These are phyloP conservation scores for Sclerotinia glacialis DNA, from an alignment of 2,329 filamentous ascomycete genomes.

Conservation along the genomic window DNA sequence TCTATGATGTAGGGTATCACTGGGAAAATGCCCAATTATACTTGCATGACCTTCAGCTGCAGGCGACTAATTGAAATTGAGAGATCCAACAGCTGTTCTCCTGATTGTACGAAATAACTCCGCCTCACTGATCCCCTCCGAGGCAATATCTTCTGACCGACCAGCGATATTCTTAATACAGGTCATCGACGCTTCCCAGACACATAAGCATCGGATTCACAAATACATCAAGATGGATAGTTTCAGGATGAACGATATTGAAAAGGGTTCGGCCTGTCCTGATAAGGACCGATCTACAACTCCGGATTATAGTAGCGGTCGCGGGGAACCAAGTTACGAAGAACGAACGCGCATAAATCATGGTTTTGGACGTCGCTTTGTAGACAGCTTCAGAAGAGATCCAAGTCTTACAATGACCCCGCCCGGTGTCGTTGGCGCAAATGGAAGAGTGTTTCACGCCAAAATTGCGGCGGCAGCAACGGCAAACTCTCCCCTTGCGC, in stretches of 20 bases:
- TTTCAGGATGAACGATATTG: constrained; percentile 23
- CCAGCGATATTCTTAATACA: not conserved
- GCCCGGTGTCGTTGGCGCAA: constrained; percentile 38
- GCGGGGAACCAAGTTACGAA: constrained; percentile 31
- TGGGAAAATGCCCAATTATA: constrained; percentile 5
- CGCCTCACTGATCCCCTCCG: constrained; percentile 6
- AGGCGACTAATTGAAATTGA: not conserved
- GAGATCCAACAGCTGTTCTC: not conserved
- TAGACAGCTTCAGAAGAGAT: constrained; percentile 37
- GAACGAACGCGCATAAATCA: constrained; percentile 30
- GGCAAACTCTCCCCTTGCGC: constrained; percentile 69
- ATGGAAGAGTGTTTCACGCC: constrained; percentile 53
- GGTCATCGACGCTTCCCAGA: not conserved
- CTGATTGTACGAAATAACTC: not conserved
- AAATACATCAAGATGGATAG: constrained; percentile 5
- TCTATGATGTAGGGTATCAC: constrained; percentile 5
- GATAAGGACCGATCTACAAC: constrained; percentile 22
- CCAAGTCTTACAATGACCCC: constrained; percentile 49
- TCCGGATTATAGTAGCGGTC: constrained; percentile 29
- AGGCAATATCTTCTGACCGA: not conserved
- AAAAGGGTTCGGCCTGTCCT: constrained; percentile 21
- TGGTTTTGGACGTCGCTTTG: constrained; percentile 26
- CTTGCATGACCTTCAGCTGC: constrained; percentile 2
- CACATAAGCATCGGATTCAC: not conserved
- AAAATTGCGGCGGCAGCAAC: constrained; percentile 61